Evolutionary conservation across 1,284 basidiomycete genomes (phyloP).

Genomic region (Microbotryomycetes sp.): DNA sequence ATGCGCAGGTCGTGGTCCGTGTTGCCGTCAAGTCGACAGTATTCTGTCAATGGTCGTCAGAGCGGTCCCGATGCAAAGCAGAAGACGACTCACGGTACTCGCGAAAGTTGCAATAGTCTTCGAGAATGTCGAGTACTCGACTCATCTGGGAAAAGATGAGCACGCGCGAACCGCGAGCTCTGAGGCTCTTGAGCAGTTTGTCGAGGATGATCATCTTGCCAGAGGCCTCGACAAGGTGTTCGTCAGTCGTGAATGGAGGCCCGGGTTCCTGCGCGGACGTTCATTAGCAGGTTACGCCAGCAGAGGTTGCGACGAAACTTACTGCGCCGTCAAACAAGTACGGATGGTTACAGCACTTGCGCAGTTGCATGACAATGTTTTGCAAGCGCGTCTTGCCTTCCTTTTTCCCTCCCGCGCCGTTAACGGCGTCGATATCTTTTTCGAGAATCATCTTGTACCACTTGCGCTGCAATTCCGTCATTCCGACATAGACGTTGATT

Average conservation of each 20-base stretch:
- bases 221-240: conserved; percentile 87
- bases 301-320: conserved; percentile 38
- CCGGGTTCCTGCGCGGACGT: conserved; percentile 66
- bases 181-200: conserved; percentile 82
- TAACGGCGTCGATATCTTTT: conserved; percentile 98
- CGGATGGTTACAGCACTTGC: conserved; percentile 54
- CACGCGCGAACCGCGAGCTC: conserved; percentile 84
- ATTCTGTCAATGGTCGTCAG: conserved; percentile 52
- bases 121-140: conserved; percentile 86
- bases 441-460: conserved; percentile 95
- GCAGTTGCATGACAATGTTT: conserved; percentile 98
- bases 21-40: conserved; percentile 93
- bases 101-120: conserved; percentile 95
- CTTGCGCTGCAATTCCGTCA: conserved; percentile 96
- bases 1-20: conserved; percentile 97
- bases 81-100: conserved; percentile 60
- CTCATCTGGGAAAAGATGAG: conserved; percentile 99
- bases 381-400: conserved; percentile 96
- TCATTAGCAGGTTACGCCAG: background rate
- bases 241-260: conserved; percentile 96
- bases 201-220: conserved; percentile 98
- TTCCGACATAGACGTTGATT: conserved; percentile 96
- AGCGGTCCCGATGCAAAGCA: background rate
- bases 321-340: conserved; percentile 77
- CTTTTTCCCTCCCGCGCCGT: conserved; percentile 90